phyloP scores from a whole-genome alignment of 208 protist species.

The Acanthamoeba culbertsoni region DNA sequence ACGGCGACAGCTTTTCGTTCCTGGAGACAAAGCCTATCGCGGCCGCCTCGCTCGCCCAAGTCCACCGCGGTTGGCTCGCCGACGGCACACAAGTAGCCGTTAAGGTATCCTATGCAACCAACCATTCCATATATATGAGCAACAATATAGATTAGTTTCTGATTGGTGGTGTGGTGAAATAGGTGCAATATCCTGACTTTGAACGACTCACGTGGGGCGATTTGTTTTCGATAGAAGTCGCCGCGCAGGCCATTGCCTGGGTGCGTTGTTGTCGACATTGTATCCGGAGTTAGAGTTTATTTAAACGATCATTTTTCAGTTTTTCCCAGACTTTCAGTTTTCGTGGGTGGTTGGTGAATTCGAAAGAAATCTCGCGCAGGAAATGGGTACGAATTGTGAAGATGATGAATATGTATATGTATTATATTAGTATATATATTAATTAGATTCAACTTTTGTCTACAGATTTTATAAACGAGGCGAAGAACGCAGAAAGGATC shows the following conservation, averaged over 20 bases:
- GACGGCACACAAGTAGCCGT: conserved; percentile 90
- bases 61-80: conserved; percentile 70
- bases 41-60: conserved; percentile 93
- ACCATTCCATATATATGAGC: too few species aligned
- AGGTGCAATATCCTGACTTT: conserved; percentile 64
- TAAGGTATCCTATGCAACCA: too few species aligned
- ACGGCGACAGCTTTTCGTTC: conserved; percentile 79
- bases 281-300: conserved; percentile 87
- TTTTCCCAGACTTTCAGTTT: conserved; percentile 75
- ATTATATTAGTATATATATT: too few species aligned
- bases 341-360: conserved; percentile 84
- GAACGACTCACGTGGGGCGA: conserved; percentile 23
- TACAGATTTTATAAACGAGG: conserved; percentile 92
- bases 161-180: background rate
- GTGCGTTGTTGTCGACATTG: conserved; percentile 70
- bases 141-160: too few species aligned
- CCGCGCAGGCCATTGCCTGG: conserved; percentile 30
- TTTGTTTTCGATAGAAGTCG: conserved; percentile 76
- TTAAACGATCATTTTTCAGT: conserved; percentile 79
- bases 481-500: conserved; percentile 88
- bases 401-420: too few species aligned
- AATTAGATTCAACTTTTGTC: background rate
- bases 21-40: conserved; percentile 91
- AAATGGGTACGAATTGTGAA: conserved; percentile 56
- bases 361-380: conserved; percentile 58